Base-by-base conservation (phyloP, 768 basidiomycete genomes). In the Lactifluus echinatus region DNA sequence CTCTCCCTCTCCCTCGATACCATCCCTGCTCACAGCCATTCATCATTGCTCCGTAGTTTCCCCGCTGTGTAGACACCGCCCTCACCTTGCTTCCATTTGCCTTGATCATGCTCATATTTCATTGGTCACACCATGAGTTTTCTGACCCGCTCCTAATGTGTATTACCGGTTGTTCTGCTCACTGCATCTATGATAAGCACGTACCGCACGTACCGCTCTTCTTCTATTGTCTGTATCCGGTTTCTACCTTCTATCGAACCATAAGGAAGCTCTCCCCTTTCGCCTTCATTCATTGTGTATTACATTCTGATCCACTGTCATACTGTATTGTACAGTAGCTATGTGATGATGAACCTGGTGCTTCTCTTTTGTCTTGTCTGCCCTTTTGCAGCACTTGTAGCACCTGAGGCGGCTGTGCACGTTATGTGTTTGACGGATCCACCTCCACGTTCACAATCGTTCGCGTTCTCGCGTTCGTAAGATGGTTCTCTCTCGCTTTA, bases 351-450 rank as follows among this genome's bases (percentile, higher is more conserved):
- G 50, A 36, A 51, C 26, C 31, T 11, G 26, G 24, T 21, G 33
- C 49, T 51, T 51, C 34, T 37, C 50, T 57, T 46, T 57, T 57
- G 50, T 57, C 43, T 57, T 57, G 50, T 57, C 43, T 39, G 10
- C 14, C 36, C 28, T 17, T 46, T 51, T 39, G n/a, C 34, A n/a
- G 26, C 8, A 23, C n/a, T n/a, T 19, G n/a, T 2, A 34, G 37
- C 14, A 24, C 37, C 19, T 19, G 21, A 24, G 21, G 31, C 5
- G 10, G 31, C 31, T 31, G 10, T 5, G 31, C 31, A 31, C 10
- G 10, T 10, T 31, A 10, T 31, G 31, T 31, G 31, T 31, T 31
- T 4, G 31, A 31, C 10, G 31, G 31, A n/a, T n/a, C n/a, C n/a
- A n/a, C n/a, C n/a, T n/a, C n/a, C n/a, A n/a, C n/a, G n/a, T n/a